phyloP scores from a whole-genome alignment of 2,329 filamentous ascomycete species.

The Daldinia sp. region DNA sequence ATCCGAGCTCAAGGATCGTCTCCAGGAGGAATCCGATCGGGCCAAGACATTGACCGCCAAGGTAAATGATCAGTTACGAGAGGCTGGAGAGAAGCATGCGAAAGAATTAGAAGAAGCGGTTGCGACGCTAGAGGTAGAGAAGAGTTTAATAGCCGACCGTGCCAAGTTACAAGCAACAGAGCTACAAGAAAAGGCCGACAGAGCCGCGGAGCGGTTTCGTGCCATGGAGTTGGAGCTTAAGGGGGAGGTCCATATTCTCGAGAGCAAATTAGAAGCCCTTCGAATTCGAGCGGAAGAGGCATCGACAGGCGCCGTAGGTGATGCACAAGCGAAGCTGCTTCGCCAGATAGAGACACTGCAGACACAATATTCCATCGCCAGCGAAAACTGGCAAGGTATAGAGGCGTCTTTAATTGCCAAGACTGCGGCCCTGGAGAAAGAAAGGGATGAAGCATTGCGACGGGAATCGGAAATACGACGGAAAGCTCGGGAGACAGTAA shows the following conservation, averaged over 20 bases:
- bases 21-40: conserved; percentile 72
- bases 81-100: conserved; percentile 65
- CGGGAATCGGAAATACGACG: conserved; percentile 88
- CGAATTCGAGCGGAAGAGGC: conserved; percentile 87
- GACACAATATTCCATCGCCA: conserved; percentile 92
- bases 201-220: conserved; percentile 74
- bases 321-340: conserved; percentile 87
- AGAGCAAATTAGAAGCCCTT: conserved; percentile 89
- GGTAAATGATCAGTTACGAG: conserved; percentile 71
- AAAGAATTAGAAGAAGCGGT: conserved; percentile 65
- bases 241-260: conserved; percentile 78
- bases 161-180: conserved; percentile 74
- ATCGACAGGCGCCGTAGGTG: conserved; percentile 80
- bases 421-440: conserved; percentile 81
- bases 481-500: conserved; percentile 86
- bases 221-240: conserved; percentile 79
- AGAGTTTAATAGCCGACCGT: conserved; percentile 73
- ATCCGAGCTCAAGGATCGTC: conserved; percentile 72
- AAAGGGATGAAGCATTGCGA: conserved; percentile 84
- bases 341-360: conserved; percentile 95
- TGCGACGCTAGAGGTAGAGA: conserved; percentile 78
- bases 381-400: conserved; percentile 97
- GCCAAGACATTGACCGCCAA: conserved; percentile 73
- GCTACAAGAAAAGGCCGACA: conserved; percentile 75
- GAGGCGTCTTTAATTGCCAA: conserved; percentile 85